Evolutionary conservation across 805 yeast genomes (phyloP).

Genomic region (Wickerhamomyces canadensis): DNA sequence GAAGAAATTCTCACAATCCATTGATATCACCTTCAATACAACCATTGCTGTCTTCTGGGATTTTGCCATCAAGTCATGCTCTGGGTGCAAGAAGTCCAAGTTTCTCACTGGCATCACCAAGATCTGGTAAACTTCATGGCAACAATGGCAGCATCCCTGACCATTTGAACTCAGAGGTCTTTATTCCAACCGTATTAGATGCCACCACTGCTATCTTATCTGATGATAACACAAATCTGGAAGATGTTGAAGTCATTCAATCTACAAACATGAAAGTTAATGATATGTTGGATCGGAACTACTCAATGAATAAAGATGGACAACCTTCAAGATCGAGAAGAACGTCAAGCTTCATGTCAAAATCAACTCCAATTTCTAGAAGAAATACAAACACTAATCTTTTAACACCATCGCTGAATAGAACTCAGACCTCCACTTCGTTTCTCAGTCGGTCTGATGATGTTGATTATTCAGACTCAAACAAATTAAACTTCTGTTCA

Average conservation of each 20-base stretch:
- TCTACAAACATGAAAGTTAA: neutral
- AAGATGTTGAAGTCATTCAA: slow-evolving; percentile 4
- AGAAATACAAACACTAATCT: slow-evolving; percentile 1
- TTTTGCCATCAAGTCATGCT: too few species aligned
- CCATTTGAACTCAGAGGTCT: slow-evolving; percentile 5
- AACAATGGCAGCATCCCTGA: neutral
- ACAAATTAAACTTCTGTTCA: slow-evolving; percentile 21
- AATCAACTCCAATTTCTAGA: slow-evolving; percentile 5
- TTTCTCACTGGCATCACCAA: slow-evolving; percentile 4
- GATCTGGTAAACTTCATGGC: neutral
- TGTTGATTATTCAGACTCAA: slow-evolving; percentile 20
- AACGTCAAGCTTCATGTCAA: neutral
- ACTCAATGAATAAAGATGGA: neutral
- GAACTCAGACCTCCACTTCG: too few species aligned
- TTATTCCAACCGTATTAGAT: slow-evolving; percentile 6
- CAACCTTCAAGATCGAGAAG: too few species aligned
- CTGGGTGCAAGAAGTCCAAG: slow-evolving; percentile 4
- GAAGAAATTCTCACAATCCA: slow-evolving; percentile 8
- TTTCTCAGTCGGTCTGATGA: slow-evolving; percentile 4
- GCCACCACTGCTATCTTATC: slow-evolving; percentile 5
- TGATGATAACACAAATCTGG: slow-evolving; percentile 1
- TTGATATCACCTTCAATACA: neutral
- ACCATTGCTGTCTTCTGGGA: too few species aligned
- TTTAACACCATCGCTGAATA: neutral
- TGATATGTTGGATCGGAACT: slow-evolving; percentile 1